These are phyloP conservation scores for Glaciozyma martinii DNA, from an alignment of 768 basidiomycete species.

Conservation along the genomic window DNA sequence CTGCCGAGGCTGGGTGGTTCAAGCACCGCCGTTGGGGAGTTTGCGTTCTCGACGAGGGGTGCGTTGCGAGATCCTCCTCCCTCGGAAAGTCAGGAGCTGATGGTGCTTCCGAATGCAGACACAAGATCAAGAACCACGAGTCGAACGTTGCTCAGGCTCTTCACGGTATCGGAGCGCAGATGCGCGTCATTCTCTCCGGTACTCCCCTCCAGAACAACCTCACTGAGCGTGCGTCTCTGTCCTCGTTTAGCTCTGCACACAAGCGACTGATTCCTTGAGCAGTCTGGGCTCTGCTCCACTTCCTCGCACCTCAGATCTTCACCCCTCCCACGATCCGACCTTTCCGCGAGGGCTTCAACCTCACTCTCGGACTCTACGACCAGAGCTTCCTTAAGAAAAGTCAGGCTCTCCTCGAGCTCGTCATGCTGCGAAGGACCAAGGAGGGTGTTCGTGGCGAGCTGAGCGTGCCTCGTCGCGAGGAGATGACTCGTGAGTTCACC, in stretches of 20 bases:
- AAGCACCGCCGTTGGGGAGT: constrained; percentile 52
- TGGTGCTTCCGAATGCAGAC: constrained; percentile 42
- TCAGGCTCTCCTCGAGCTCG: constrained; percentile 46
- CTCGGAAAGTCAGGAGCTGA: constrained; percentile 32
- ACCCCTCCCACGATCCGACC: constrained; percentile 45
- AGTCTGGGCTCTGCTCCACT: constrained; percentile 23
- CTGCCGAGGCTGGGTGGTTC: constrained; percentile 53
- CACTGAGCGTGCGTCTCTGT: constrained; percentile 47
- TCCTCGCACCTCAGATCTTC: constrained; percentile 52
- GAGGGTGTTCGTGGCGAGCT: constrained; percentile 43
- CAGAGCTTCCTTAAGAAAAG: constrained; percentile 47
- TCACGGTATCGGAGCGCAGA: constrained; percentile 51
- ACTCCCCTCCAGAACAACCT: constrained; percentile 65
- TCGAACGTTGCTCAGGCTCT: constrained; percentile 50
- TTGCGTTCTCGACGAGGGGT: constrained; percentile 56
- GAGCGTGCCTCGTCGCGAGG: constrained; percentile 52
- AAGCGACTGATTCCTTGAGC: neutral
- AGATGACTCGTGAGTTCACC: constrained; percentile 43
- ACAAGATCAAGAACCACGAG: constrained; percentile 62
- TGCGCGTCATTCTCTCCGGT: constrained; percentile 60
- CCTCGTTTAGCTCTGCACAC: neutral
- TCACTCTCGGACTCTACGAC: constrained; percentile 50
- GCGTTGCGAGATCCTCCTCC: neutral
- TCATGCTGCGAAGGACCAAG: constrained; percentile 60
- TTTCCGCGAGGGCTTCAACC: constrained; percentile 50